phyloP scores from a whole-genome alignment of 768 basidiomycete genomes.

The Collybia sp. region DNA sequence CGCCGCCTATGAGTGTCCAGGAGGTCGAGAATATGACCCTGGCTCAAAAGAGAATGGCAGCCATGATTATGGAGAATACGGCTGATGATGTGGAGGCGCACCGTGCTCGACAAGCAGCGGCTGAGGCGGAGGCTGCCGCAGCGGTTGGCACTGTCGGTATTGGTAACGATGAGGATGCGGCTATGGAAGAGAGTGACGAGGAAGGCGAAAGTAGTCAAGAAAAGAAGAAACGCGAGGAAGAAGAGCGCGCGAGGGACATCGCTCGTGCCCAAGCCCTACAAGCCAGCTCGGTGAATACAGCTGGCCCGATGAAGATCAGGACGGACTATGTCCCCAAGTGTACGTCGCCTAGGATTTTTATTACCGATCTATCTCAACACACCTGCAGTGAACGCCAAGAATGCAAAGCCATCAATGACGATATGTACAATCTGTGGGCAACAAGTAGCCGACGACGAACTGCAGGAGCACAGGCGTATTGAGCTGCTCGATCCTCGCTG shows the following conservation, averaged over 20 bases:
- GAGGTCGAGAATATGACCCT: slow-evolving; percentile 96
- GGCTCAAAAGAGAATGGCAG: slow-evolving; percentile 96
- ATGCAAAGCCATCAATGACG: slow-evolving; percentile 66
- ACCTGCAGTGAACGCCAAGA: slow-evolving; percentile 59
- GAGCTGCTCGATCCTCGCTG: slow-evolving; percentile 96
- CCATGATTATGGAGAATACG: slow-evolving; percentile 96
- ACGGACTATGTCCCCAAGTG: slow-evolving; percentile 95
- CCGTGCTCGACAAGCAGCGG: slow-evolving; percentile 76
- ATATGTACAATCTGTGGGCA: slow-evolving; percentile 95
- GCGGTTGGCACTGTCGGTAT: slow-evolving; percentile 65
- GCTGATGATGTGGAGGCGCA: slow-evolving; percentile 83
- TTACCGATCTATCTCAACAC: slow-evolving; percentile 4
- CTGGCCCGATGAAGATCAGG: slow-evolving; percentile 88
- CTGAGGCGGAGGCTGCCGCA: slow-evolving; percentile 79
- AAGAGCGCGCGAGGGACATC: slow-evolving; percentile 64
- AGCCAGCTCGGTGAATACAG: slow-evolving; percentile 66
- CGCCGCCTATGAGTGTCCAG: slow-evolving; percentile 93
- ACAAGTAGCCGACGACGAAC: slow-evolving; percentile 91
- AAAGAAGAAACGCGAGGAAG: slow-evolving; percentile 63
- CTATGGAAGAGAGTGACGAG: slow-evolving; percentile 86
- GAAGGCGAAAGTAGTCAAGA: slow-evolving; percentile 62
- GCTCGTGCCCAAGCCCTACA: slow-evolving; percentile 80
- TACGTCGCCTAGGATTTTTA: slow-evolving; percentile 33
- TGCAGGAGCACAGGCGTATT: slow-evolving; percentile 98
- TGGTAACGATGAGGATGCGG: slow-evolving; percentile 50